Percentiles rank a stretch among this genome's conserved stretches.
phyloP scores from a whole-genome alignment of 345 rosid species.

The Syzygium grande region DNA sequence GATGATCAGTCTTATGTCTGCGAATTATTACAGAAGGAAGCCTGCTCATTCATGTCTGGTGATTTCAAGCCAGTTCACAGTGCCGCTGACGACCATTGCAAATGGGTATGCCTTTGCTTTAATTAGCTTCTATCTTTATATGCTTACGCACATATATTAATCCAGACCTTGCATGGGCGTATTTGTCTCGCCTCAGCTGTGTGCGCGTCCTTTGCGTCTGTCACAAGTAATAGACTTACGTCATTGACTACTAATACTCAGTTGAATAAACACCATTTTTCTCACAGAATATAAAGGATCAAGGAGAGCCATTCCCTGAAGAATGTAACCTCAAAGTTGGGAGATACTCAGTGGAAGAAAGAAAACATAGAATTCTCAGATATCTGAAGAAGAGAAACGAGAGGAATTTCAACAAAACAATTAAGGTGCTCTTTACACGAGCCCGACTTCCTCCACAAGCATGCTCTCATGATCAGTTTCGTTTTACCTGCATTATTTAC shows the following conservation, averaged over 20 bases:
- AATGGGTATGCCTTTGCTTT: neutral
- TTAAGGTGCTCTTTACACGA: slow-evolving; percentile 37
- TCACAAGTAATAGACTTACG: neutral
- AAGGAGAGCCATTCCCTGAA: slow-evolving; percentile 4
- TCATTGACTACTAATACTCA: neutral
- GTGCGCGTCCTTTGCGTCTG: neutral
- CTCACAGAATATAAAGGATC: neutral
- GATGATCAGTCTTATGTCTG: neutral
- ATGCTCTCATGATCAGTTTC: neutral
- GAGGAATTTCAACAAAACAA: slow-evolving; percentile 88
- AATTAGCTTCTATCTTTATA: neutral
- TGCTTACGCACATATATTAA: neutral
- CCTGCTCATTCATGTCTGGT: neutral
- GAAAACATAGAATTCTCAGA: slow-evolving; percentile 77
- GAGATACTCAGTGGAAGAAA: slow-evolving; percentile 71
- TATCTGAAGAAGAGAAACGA: slow-evolving; percentile 84
- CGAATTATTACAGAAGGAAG: neutral
- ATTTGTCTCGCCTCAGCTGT: neutral
- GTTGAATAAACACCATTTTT: neutral
- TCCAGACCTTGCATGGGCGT: neutral
- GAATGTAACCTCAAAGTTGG: slow-evolving; percentile 51
- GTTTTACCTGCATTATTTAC: neutral
- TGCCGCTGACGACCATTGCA: neutral
- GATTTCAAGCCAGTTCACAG: neutral
- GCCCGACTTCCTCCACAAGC: neutral